Evolutionary conservation across 768 basidiomycete genomes (phyloP).

Genomic region (Pholiota microspora): DNA sequence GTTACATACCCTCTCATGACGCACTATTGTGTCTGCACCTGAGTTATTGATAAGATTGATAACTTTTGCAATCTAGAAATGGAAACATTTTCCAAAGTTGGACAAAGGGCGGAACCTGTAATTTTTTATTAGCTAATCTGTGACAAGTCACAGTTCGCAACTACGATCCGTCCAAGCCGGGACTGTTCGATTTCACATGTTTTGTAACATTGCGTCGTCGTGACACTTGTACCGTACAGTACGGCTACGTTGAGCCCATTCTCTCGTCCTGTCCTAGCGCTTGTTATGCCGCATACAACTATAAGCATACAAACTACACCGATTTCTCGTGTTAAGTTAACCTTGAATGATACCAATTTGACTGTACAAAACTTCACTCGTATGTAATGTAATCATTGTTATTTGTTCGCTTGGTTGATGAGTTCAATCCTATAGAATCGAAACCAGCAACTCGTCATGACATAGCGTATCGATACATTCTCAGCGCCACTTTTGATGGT

Average conservation of each 20-base stretch:
- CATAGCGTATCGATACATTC: slow-evolving; percentile 44
- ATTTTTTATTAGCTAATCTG: too few relatives aligned
- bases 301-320: slow-evolving; percentile 13
- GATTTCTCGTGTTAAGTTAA: slow-evolving; percentile 7
- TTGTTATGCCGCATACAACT: slow-evolving; percentile 3
- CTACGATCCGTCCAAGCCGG: neutral
- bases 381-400: too few relatives aligned
- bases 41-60: too few relatives aligned
- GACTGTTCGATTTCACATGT: neutral
- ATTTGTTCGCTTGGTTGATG: too few relatives aligned
- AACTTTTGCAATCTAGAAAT: neutral
- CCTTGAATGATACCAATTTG: slow-evolving; percentile 12
- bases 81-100: neutral
- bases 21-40: neutral
- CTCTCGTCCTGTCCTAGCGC: neutral
- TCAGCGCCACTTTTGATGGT: slow-evolving; percentile 45
- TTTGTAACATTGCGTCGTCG: neutral
- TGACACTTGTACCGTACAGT: neutral
- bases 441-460: slow-evolving; percentile 28
- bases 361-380: slow-evolving; percentile 14
- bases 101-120: too few relatives aligned
- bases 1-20: neutral
- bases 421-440: slow-evolving; percentile 3
- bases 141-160: too few relatives aligned
- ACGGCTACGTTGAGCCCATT: neutral